A percentile compares a stretch with the other conserved stretches of the same genome.
phyloP scores from a whole-genome alignment of 768 basidiomycete species.

The Cubamyces lactineus region DNA sequence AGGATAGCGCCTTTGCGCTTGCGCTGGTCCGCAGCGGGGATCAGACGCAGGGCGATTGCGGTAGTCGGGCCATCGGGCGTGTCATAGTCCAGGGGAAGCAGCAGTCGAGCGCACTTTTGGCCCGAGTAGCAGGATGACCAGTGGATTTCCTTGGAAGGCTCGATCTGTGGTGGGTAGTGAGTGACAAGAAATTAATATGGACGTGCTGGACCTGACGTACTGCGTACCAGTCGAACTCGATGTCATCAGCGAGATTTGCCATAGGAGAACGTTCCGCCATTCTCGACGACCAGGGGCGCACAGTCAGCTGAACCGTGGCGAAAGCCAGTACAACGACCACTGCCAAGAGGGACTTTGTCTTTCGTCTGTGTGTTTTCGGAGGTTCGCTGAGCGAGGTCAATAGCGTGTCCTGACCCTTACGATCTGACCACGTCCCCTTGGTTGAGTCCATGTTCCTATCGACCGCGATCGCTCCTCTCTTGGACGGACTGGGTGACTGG shows the following conservation, averaged over 20 bases:
- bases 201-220: not conserved
- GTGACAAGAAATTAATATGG: not conserved
- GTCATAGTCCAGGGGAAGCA: conserved; percentile 25
- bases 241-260: not conserved
- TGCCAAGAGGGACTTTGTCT: no score
- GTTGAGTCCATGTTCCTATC: no score
- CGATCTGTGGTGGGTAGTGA: not conserved
- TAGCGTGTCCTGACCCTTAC: no score
- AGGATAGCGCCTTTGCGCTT: conserved; percentile 22
- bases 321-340: not conserved
- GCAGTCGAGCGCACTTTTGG: conserved; percentile 20
- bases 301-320: not conserved
- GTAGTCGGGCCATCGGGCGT: conserved; percentile 22
- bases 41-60: conserved; percentile 26
- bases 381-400: no score
- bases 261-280: not conserved
- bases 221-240: conserved; percentile 10
- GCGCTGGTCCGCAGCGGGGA: conserved; percentile 17
- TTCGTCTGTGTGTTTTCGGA: no score
- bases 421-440: no score
- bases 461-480: no score
- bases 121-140: conserved; percentile 22
- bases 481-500: no score
- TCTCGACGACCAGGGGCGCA: no score
- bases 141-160: conserved; percentile 4